These are phyloP conservation scores for Candida jianshihensis DNA, from an alignment of 805 yeast species.

Conservation along the genomic window DNA sequence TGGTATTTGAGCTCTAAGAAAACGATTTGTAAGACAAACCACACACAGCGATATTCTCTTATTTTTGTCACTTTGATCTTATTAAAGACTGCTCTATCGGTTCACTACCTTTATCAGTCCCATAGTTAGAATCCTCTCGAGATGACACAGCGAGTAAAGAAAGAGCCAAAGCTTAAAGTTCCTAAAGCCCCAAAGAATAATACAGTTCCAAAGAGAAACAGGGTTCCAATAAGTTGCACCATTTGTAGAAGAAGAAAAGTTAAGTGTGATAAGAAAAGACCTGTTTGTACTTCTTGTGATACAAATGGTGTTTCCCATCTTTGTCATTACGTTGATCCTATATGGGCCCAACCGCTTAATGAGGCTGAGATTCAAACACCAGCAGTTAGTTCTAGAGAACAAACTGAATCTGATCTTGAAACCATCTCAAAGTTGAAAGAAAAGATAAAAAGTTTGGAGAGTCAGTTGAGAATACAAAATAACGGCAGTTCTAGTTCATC, in stretches of 20 bases:
- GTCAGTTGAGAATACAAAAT: conserved; percentile 6
- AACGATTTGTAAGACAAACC: too few species aligned
- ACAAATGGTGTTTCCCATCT: conserved; percentile 52
- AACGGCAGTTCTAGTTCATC: conserved; percentile 6
- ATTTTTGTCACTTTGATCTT: too few species aligned
- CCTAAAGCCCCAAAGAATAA: too few species aligned
- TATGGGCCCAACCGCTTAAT: conserved; percentile 47
- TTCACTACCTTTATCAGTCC: too few species aligned
- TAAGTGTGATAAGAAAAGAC: conserved; percentile 43
- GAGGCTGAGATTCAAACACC: conserved; percentile 30
- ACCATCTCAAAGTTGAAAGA: conserved; percentile 43
- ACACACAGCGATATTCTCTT: too few species aligned
- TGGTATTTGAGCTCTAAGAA: too few species aligned
- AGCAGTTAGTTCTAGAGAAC: conserved; percentile 31
- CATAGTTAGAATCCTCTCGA: too few species aligned
- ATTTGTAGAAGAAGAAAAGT: conserved; percentile 45
- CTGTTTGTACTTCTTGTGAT: conserved; percentile 50
- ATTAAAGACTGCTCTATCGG: too few species aligned
- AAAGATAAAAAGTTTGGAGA: conserved; percentile 43
- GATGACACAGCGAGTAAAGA: not conserved
- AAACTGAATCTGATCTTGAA: conserved; percentile 33
- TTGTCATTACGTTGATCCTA: conserved; percentile 51
- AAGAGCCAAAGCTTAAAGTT: not conserved
- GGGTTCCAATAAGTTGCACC: conserved; percentile 41
- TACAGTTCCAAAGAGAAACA: conserved; percentile 30